Evolutionary conservation across 805 yeast species (phyloP), one percentile per base, ranked within the genome.

Genomic region (Candida dendrica): DNA sequence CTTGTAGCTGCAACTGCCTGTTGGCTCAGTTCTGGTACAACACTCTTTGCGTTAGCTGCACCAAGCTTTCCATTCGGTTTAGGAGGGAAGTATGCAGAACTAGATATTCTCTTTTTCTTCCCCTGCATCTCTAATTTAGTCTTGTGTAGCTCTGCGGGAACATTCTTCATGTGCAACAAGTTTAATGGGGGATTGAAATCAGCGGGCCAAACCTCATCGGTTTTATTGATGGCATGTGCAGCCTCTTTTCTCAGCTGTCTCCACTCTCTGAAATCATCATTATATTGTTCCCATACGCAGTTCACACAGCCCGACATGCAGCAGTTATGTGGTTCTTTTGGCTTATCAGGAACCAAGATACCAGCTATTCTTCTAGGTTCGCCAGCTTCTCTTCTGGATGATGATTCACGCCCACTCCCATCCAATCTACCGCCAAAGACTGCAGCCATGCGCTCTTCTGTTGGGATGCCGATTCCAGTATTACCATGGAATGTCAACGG

Each of bases 231-330:
- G 10, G 60, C 52, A 59, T 72, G 41, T 44, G 72, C 84, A 0
- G 96, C 96, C 42, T 69, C 59, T 32, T 62, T 63, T 16, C 95
- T 67, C 53, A 69, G 63, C 1, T 47, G 57, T 53, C 79, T 77
- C 96, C 96, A 93, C 29, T 87, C 87, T 47, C 78, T 81, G 39
- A 90, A 55, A 58, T 93, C 98, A 41, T 91, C 97, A 49, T 84
- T 81, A 59, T 78, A 91, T 42, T 86, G 65, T 53, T 90, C 96
- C 98, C 98, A 93, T 2, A 91, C 98, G 61, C 98, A 91, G 62
- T 91, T 89, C 26, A 87, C 80, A 61, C 98, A 91, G 1, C 98
- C 98, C 44, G 93, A 81, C 95, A 89, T 89, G 62, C 98, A 91
- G 61, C 98, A 91, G 60, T 91, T 89, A 52, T 90, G 95, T 2